Conservation (phyloP, 805 yeast genomes). For the Wickerhamiella siamensis region DNA sequence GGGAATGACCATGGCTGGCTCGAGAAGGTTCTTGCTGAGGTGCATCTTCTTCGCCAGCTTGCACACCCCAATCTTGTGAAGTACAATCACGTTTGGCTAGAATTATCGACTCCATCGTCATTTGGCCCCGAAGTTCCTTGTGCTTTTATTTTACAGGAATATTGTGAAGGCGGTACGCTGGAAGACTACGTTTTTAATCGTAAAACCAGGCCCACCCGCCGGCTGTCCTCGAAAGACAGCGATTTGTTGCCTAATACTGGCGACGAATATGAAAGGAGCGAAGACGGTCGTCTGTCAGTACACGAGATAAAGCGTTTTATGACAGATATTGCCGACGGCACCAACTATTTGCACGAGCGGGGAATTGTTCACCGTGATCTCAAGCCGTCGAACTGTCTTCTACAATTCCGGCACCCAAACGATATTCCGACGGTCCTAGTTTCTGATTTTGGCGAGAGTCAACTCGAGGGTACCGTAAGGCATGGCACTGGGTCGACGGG, state of each 20-base stretch:
- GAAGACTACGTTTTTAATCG: slow-evolving; percentile 43
- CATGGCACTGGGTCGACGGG: slow-evolving; percentile 76
- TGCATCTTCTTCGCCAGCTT: slow-evolving; percentile 43
- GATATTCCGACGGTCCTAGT: slow-evolving; percentile 57
- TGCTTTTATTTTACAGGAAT: slow-evolving; percentile 72
- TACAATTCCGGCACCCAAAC: slow-evolving; percentile 23
- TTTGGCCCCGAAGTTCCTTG: slow-evolving; percentile 54
- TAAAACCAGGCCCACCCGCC: slow-evolving; percentile 22
- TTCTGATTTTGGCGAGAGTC: slow-evolving; percentile 84
- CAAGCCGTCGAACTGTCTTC: slow-evolving; percentile 76
- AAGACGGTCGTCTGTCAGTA: slow-evolving; percentile 27
- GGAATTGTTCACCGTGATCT: slow-evolving; percentile 80
- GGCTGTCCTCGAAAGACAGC: background rate
- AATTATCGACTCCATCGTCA: slow-evolving; percentile 38
- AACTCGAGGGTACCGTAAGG: slow-evolving; percentile 49
- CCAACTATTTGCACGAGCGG: slow-evolving; percentile 60
- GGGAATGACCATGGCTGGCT: slow-evolving; percentile 64
- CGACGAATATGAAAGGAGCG: background rate
- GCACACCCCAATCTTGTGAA: slow-evolving; percentile 52
- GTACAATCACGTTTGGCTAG: slow-evolving; percentile 88
- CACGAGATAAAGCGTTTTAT: slow-evolving; percentile 56
- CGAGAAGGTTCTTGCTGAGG: slow-evolving; percentile 60
- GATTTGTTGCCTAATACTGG: background rate
- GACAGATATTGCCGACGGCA: slow-evolving; percentile 53
- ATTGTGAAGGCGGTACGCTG: slow-evolving; percentile 76